Percentiles rank a stretch among this genome's conserved stretches.
These are phyloP conservation scores for Candida parachauliodes DNA, from an alignment of 805 yeast species.

Conservation along the genomic window DNA sequence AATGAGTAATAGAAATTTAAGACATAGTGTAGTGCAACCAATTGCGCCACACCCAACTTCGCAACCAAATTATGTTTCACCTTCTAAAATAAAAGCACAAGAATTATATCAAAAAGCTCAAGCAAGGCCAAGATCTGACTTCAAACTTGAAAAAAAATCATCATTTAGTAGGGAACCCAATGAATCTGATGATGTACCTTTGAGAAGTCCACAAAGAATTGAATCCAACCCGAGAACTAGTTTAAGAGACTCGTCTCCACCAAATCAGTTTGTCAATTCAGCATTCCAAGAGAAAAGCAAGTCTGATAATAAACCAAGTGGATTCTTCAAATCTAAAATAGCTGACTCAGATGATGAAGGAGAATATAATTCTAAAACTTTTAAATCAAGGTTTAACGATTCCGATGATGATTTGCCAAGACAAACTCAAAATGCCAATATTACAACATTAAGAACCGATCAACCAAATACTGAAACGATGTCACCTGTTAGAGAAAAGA, in stretches of 20 bases:
- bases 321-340: conserved; percentile 50
- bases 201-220: conserved; percentile 1
- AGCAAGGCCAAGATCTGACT: conserved; percentile 35
- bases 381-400: conserved; percentile 58
- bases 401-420: conserved; percentile 52
- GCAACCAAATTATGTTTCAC: conserved; percentile 35
- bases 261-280: not conserved
- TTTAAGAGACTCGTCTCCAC: conserved; percentile 8
- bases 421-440: not conserved
- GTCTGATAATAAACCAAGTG: not conserved
- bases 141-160: conserved; percentile 44
- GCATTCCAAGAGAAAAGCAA: not conserved
- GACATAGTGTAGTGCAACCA: conserved; percentile 29
- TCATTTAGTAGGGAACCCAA: conserved; percentile 49
- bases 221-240: conserved; percentile 8
- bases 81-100: conserved; percentile 45
- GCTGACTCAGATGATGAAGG: conserved; percentile 62
- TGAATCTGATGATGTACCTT: conserved; percentile 6
- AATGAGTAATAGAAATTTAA: conserved; percentile 29
- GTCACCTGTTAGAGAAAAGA: conserved; percentile 27
- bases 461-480: not conserved
- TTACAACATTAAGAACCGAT: conserved; percentile 5
- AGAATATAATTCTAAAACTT: conserved; percentile 16
- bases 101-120: conserved; percentile 52
- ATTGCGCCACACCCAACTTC: conserved; percentile 39